A percentile compares a stretch with the other conserved stretches of the same genome.
phyloP scores from a whole-genome alignment of 176 grass and related monocot genomes.

The Oryza meridionalis region DNA sequence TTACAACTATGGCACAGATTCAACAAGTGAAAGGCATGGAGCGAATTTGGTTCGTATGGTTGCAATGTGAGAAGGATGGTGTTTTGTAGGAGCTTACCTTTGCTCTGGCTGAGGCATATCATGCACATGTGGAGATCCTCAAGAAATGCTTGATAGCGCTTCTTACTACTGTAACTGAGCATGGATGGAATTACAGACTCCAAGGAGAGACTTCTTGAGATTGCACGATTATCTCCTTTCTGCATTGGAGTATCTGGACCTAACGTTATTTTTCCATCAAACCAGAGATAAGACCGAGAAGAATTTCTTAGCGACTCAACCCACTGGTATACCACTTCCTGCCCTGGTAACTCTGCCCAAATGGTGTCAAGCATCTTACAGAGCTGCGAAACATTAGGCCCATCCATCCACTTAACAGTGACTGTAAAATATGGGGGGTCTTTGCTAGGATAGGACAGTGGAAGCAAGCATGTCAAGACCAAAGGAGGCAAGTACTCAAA shows the following conservation, averaged over 20 bases:
- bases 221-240: constrained; percentile 27
- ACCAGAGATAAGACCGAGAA: constrained; percentile 45
- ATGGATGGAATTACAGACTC: constrained; percentile 55
- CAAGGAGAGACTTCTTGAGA: constrained; percentile 36
- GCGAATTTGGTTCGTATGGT: no score
- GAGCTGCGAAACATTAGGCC: constrained; percentile 44
- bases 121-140: constrained; percentile 47
- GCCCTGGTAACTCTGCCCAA: constrained; percentile 52
- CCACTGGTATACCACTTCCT: constrained; percentile 66
- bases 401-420: constrained; percentile 61
- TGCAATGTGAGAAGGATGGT: not conserved
- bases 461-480: constrained; percentile 57
- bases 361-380: constrained; percentile 62
- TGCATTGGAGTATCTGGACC: constrained; percentile 15
- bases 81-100: constrained; percentile 16
- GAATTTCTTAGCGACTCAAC: constrained; percentile 56
- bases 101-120: constrained; percentile 53
- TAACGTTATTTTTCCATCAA: constrained; percentile 42
- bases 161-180: constrained; percentile 44
- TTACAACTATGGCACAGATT: not conserved
- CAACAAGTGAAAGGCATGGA: not conserved
- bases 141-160: constrained; percentile 49
- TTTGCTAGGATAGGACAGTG: constrained; percentile 51
- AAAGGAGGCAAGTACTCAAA: constrained; percentile 58
- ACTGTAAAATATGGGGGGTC: constrained; percentile 51